These are phyloP conservation scores for Coniochaeta sp. DNA, from an alignment of 2,329 filamentous ascomycete genomes.

Conservation along the genomic window DNA sequence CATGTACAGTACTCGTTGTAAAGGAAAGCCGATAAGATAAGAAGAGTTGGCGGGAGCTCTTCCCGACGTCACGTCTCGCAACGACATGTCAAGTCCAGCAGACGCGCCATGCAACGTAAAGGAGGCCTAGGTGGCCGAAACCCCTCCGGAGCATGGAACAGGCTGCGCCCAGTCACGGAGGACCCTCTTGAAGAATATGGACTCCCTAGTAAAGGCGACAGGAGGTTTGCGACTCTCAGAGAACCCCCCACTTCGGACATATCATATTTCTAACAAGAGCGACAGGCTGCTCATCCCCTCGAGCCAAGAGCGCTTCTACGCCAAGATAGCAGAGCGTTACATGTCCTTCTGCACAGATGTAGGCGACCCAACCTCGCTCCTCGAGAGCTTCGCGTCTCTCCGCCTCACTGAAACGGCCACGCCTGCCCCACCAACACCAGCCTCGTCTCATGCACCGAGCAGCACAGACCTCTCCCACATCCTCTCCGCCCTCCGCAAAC, in stretches of 20 bases:
- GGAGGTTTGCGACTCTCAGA: constrained; percentile 43
- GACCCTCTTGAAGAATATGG: constrained; percentile 78
- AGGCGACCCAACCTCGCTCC: constrained; percentile 63
- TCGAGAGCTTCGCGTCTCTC: constrained; percentile 66
- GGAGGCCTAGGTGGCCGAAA: not conserved
- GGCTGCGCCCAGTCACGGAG: constrained; percentile 52
- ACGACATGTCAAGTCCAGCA: not conserved
- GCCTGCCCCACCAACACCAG: constrained; percentile 11
- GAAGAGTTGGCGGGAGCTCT: not conserved
- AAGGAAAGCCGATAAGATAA: not conserved
- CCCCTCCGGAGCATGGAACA: not conserved
- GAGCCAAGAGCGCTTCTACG: constrained; percentile 78
- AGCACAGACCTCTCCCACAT: constrained; percentile 64
- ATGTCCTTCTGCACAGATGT: constrained; percentile 79
- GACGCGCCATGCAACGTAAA: constrained; percentile 1
- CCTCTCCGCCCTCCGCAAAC: constrained; percentile 78
- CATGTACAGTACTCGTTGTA: too few species aligned
- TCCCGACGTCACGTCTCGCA: not conserved
- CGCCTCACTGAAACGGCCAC: constrained; percentile 15
- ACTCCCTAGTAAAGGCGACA: constrained; percentile 86
- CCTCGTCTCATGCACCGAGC: constrained; percentile 22
- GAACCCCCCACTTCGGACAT: not conserved
- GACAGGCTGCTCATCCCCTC: constrained; percentile 63
- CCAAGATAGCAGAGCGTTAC: constrained; percentile 80
- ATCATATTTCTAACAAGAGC: constrained; percentile 3